phyloP scores from a whole-genome alignment of 2,329 filamentous ascomycete genomes.

The Bimuria novae-zelandiae region DNA sequence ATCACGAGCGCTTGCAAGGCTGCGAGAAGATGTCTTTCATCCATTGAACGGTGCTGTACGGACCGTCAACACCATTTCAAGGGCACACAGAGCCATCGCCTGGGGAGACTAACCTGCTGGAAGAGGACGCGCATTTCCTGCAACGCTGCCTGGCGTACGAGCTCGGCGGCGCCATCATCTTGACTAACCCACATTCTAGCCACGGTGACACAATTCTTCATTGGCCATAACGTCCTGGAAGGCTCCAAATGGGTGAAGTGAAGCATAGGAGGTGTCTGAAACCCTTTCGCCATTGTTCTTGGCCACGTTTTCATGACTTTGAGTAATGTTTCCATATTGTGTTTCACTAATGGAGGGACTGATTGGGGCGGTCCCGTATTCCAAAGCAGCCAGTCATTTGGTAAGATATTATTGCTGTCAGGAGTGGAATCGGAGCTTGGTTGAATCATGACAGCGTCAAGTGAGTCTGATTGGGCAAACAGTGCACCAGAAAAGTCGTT shows the following conservation, averaged over 20 bases:
- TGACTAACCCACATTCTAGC: conserved; percentile 47
- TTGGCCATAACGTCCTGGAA: conserved; percentile 29
- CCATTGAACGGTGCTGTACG: conserved; percentile 37
- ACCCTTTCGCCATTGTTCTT: conserved; percentile 45
- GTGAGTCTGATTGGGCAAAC: neutral
- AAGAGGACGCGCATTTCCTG: conserved; percentile 41
- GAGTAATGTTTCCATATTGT: conserved; percentile 43
- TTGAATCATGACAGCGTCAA: neutral
- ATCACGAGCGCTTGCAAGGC: conserved; percentile 46
- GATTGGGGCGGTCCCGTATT: neutral
- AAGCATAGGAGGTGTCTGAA: conserved; percentile 46
- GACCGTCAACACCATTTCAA: no score
- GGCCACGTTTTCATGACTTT: conserved; percentile 47
- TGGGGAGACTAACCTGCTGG: conserved; percentile 27
- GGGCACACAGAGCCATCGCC: neutral
- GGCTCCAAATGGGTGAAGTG: conserved; percentile 32
- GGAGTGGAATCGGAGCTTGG: neutral
- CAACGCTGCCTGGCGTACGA: conserved; percentile 39
- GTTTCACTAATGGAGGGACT: conserved; percentile 19
- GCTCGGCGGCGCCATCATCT: conserved; percentile 29
- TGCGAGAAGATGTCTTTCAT: conserved; percentile 41
- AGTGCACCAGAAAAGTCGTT: no score
- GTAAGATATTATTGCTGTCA: conserved; percentile 5
- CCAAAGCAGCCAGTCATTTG: conserved; percentile 15
- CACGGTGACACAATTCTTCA: conserved; percentile 45